Conservation (phyloP, 2,329 filamentous ascomycete genomes). For the Fusarium sp. region DNA sequence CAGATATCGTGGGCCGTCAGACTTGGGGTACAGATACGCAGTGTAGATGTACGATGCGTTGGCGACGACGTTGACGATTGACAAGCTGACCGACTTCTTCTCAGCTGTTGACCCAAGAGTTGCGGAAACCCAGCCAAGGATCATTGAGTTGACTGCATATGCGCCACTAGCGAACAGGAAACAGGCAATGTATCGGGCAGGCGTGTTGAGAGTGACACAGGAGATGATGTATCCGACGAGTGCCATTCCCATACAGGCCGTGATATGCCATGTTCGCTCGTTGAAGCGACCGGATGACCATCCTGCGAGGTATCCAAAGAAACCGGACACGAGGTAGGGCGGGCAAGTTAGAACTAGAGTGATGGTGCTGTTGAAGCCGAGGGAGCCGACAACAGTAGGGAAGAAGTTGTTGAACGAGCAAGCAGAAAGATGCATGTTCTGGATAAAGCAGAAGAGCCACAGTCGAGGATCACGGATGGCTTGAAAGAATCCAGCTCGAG, state of each 20-base stretch:
- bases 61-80: constrained; percentile 57
- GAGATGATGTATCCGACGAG: constrained; percentile 54
- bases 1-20: constrained; percentile 54
- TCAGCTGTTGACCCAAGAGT: constrained; percentile 57
- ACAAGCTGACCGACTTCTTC: constrained; percentile 56
- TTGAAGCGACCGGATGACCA: constrained; percentile 57
- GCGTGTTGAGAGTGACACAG: constrained; percentile 45
- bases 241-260: constrained; percentile 52
- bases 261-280: constrained; percentile 52
- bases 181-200: constrained; percentile 49
- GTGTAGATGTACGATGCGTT: constrained; percentile 60
- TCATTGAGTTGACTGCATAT: constrained; percentile 55
- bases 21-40: constrained; percentile 56
- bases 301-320: constrained; percentile 55
- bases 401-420: constrained; percentile 49
- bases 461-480: constrained; percentile 45
- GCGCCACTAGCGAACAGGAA: constrained; percentile 52
- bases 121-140: constrained; percentile 55
- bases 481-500: constrained; percentile 49
- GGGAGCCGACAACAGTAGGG: constrained; percentile 48
- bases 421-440: constrained; percentile 52
- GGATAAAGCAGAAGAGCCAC: constrained; percentile 50
- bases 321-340: constrained; percentile 56
- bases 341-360: constrained; percentile 59
- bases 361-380: constrained; percentile 51